These are phyloP conservation scores for Calonectria pteridis DNA, from an alignment of 2,329 filamentous ascomycete species.

Conservation along the genomic window DNA sequence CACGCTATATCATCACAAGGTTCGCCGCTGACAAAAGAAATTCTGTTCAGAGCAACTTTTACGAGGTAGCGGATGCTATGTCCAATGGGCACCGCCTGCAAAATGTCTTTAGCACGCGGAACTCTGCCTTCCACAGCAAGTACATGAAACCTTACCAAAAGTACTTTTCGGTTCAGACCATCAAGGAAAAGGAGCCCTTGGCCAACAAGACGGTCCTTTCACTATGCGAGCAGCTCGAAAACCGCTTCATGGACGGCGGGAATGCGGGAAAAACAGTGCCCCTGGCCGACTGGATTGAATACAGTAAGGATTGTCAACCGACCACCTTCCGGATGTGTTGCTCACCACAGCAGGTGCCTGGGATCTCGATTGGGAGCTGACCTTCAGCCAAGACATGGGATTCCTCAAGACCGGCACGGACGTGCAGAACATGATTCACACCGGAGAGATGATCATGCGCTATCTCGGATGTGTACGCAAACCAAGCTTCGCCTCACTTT, in stretches of 20 bases:
- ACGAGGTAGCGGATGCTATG: conserved; percentile 14
- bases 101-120: conserved; percentile 20
- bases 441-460: conserved; percentile 15
- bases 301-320: background rate
- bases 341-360: conserved; percentile 1
- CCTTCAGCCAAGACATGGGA: conserved; percentile 14
- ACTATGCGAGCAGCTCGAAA: conserved; percentile 11
- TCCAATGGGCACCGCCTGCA: conserved; percentile 5
- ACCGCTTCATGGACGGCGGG: background rate
- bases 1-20: background rate
- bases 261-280: conserved; percentile 9
- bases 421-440: conserved; percentile 11
- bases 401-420: conserved; percentile 13
- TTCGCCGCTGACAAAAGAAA: conserved; percentile 9
- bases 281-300: conserved; percentile 11
- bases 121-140: conserved; percentile 5
- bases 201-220: background rate
- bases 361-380: conserved; percentile 15
- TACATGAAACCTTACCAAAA: conserved; percentile 17
- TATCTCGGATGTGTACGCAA: conserved; percentile 11
- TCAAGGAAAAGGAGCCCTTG: conserved; percentile 7
- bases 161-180: conserved; percentile 7
- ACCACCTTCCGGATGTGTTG: background rate
- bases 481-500: background rate
- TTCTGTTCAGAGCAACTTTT: conserved; percentile 6